Evolutionary conservation across 2,329 filamentous ascomycete species (phyloP).

Genomic region (Didymella keratinophila): DNA sequence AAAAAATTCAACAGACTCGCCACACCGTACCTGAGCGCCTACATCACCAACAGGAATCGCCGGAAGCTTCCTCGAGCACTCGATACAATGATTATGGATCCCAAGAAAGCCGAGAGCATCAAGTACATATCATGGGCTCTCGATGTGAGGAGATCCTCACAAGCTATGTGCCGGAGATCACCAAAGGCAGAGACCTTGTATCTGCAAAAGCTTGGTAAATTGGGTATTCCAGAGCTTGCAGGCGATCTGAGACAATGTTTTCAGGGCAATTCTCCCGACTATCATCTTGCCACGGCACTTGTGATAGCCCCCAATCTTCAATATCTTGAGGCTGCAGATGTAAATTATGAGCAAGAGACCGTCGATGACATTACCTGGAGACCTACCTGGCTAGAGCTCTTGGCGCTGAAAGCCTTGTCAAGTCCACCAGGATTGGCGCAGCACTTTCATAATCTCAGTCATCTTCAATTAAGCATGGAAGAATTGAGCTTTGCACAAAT

Average conservation of each 20-base stretch:
- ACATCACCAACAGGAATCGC: slow-evolving; percentile 3
- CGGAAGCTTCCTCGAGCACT: neutral
- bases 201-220: slow-evolving; percentile 10
- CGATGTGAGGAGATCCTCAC: neutral
- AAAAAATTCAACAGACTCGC: slow-evolving; percentile 7
- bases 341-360: slow-evolving; percentile 8
- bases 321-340: slow-evolving; percentile 8
- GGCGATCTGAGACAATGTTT: neutral
- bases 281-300: slow-evolving; percentile 11
- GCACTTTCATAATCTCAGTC: neutral
- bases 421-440: neutral
- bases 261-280: neutral
- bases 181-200: neutral
- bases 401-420: neutral
- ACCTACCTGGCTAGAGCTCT: neutral
- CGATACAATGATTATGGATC: neutral
- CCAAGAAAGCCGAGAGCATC: neutral
- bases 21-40: slow-evolving; percentile 1
- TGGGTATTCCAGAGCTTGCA: slow-evolving; percentile 6
- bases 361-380: neutral
- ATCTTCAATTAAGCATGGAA: neutral
- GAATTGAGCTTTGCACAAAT: neutral
- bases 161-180: neutral
- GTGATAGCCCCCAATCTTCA: slow-evolving; percentile 11
- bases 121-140: neutral